phyloP scores from a whole-genome alignment of 108 stramenopile genomes.

The Cafeteria roenbergensis region DNA sequence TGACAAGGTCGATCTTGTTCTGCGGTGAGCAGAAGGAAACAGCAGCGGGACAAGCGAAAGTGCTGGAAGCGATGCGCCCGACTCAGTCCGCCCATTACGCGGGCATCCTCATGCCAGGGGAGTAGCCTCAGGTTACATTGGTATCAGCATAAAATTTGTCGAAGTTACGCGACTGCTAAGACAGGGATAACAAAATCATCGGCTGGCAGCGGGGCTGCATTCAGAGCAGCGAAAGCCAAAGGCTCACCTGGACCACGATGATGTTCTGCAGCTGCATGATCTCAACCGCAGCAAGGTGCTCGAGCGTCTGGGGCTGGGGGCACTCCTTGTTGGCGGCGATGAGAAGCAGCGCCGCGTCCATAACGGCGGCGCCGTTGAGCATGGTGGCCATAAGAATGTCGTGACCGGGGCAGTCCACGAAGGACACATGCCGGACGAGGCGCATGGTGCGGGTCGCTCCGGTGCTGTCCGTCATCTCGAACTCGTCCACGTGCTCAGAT shows the following conservation, averaged over 20 bases:
- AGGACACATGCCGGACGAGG: slow-evolving; percentile 85
- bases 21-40: no score
- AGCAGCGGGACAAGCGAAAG: no score
- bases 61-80: no score
- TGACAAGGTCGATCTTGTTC: slow-evolving; percentile 99
- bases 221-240: no score
- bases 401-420: slow-evolving; percentile 99
- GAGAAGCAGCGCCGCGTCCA: slow-evolving; percentile 96
- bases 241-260: slow-evolving; percentile 79
- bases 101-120: no score
- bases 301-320: slow-evolving; percentile 97
- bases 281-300: slow-evolving; percentile 98
- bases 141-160: no score
- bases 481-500: slow-evolving; percentile 73
- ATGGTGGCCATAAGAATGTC: slow-evolving; percentile 99
- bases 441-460: slow-evolving; percentile 67
- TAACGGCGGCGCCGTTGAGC: slow-evolving; percentile 99
- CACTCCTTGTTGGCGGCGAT: slow-evolving; percentile 84
- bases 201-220: no score
- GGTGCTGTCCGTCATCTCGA: slow-evolving; percentile 59
- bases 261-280: slow-evolving; percentile 97
- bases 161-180: no score
- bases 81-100: no score
- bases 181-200: no score
- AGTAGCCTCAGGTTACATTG: no score